These are phyloP conservation scores for Casuarina equisetifolia DNA, from an alignment of 306 rosid species.

Conservation along the genomic window DNA sequence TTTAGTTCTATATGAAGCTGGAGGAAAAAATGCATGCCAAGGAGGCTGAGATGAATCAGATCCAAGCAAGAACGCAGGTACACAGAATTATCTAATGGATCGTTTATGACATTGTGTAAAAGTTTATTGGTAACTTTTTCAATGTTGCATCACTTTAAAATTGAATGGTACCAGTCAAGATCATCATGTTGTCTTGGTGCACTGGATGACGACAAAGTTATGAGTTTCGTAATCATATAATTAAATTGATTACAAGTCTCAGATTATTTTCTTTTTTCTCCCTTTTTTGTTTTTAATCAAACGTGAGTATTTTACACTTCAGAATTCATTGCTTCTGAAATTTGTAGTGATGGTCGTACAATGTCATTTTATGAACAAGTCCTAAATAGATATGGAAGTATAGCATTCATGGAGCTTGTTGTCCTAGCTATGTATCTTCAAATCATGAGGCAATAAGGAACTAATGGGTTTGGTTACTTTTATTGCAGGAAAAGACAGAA, in stretches of 20 bases:
- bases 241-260: not conserved
- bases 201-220: not conserved
- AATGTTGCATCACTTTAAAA: not conserved
- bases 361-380: not conserved
- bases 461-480: conserved; percentile 12
- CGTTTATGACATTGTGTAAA: conserved; percentile 1
- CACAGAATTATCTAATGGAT: not conserved
- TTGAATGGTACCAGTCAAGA: not conserved
- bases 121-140: conserved; percentile 10
- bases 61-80: conserved; percentile 63
- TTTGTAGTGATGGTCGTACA: not conserved
- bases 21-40: conserved; percentile 60
- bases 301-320: not conserved
- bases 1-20: conserved; percentile 54
- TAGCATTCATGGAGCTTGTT: not conserved
- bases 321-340: not conserved
- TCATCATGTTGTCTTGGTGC: not conserved
- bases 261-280: not conserved
- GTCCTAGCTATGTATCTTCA: not conserved
- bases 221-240: not conserved
- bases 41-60: conserved; percentile 57
- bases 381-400: not conserved
- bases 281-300: not conserved
- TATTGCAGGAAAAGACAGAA: conserved; percentile 56
- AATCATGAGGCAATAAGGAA: conserved; percentile 21